A percentile compares a stretch with the other conserved stretches of the same genome.
Conservation (phyloP, 768 basidiomycete genomes). For the Russula earlei region DNA sequence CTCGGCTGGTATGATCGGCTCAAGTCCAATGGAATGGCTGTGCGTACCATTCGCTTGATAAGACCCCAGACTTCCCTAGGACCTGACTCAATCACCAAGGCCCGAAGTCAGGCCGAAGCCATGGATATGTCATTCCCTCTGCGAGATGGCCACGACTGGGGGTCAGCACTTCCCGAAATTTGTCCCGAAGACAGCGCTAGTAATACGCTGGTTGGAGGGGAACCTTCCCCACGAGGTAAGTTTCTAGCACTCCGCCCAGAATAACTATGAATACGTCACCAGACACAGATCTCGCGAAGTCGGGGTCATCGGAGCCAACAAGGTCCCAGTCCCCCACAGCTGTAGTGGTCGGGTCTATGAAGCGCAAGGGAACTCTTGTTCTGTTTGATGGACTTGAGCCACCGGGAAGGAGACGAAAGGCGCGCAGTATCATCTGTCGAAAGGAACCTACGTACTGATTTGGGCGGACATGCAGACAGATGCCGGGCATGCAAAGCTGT, state of each 20-base stretch:
- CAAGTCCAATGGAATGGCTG: not conserved
- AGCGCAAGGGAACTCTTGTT: conserved; percentile 4
- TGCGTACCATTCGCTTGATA: conserved; percentile 2
- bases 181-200: conserved; percentile 9
- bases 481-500: not conserved
- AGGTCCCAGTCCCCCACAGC: not conserved
- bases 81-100: conserved; percentile 4
- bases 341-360: not conserved
- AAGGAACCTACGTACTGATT: not conserved
- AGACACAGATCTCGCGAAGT: not conserved
- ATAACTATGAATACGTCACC: not conserved
- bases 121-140: conserved; percentile 14
- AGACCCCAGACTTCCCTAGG: not conserved
- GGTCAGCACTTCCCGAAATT: conserved; percentile 6
- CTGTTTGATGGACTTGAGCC: conserved; percentile 5
- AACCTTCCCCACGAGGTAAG: conserved; percentile 7
- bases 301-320: not conserved
- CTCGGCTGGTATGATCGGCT: conserved; percentile 55
- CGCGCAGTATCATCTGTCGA: not conserved
- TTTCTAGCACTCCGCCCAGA: not conserved
- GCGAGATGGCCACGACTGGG: not conserved
- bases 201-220: conserved; percentile 2
- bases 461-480: not conserved
- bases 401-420: conserved; percentile 13
- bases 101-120: not conserved